Base-by-base conservation (phyloP, 768 basidiomycete genomes). In the Panellus pusillus region DNA sequence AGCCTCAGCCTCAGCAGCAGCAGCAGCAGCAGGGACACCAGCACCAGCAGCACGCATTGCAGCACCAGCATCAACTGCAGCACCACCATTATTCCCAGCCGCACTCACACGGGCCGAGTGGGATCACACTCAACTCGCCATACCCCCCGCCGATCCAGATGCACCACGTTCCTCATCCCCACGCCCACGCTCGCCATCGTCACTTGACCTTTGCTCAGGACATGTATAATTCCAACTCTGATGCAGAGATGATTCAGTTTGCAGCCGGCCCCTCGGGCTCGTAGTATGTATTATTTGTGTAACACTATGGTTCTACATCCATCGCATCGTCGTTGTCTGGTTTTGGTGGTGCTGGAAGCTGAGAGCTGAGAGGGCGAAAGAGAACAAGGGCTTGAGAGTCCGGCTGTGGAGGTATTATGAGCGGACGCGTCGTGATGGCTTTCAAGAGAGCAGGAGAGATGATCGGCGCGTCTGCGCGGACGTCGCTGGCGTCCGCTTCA, bases 101-200 rank as follows among this genome's bases (percentile, higher is more conserved):
- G 29, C 64, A 63, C 12, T 48, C 60, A 29, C 61, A 63, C 54
- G 44, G 31, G 24, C 5, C 53, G 28, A 48, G 28, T 43, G 29
- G 77, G 5, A 73, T 82, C 31, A 73, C 78, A 2, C 71, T 87
- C 27, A 82, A 78, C 49, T 70, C 82, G n/a, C 80, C 84, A 15
- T 89, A 84, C 64, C 69, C 79, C 13, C 65, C 75, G 6, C 28
- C 56, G 29, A 64, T 76, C 19, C 84, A 80, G 63, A 87, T 91
- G 85, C 88, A 90, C 61, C 89, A 89, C 58, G 86, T 90, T 41
- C 86, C 88, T 1, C 88, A 89, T 58, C 86, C 88, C 2, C 88
- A 89, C 53, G 86, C 87, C 0, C 87, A 90, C 61, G 83, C 87
- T 0, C 79, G 86, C 31, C 86, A 87, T 57, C 88, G 86, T 58